Conservation (phyloP, 805 yeast species). For the Starmerella gropengiesseri region DNA sequence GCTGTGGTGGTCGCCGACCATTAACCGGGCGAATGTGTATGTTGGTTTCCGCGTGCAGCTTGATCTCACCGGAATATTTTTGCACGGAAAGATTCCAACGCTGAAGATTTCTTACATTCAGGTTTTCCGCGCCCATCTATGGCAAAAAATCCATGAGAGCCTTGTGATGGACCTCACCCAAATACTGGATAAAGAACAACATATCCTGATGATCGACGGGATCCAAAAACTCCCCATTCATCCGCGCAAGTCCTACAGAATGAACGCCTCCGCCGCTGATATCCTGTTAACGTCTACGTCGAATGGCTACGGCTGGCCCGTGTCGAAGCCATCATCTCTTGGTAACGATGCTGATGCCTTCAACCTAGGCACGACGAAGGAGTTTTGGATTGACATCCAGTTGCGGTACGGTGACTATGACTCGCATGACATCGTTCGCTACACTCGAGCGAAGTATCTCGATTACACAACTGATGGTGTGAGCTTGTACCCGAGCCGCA, state of each 20-base stretch:
- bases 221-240: slow-evolving; percentile 90
- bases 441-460: slow-evolving; percentile 81
- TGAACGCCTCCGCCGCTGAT: slow-evolving; percentile 95
- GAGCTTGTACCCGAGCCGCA: slow-evolving; percentile 81
- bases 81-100: slow-evolving; percentile 97
- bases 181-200: slow-evolving; percentile 77
- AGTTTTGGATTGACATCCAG: slow-evolving; percentile 93
- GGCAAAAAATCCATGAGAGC: slow-evolving; percentile 98
- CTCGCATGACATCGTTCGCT: slow-evolving; percentile 90
- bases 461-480: slow-evolving; percentile 85
- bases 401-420: slow-evolving; percentile 94
- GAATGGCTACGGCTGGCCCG: slow-evolving; percentile 46
- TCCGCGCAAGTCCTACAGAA: slow-evolving; percentile 92
- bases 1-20: slow-evolving; percentile 99
- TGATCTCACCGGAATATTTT: slow-evolving; percentile 90
- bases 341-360: slow-evolving; percentile 63
- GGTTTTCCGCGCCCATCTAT: slow-evolving; percentile 91
- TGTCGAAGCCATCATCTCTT: slow-evolving; percentile 62
- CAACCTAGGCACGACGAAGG: slow-evolving; percentile 45
- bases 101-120: slow-evolving; percentile 90
- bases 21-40: slow-evolving; percentile 93
- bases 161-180: slow-evolving; percentile 88
- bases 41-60: slow-evolving; percentile 95
- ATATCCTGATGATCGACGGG: slow-evolving; percentile 66
- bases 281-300: slow-evolving; percentile 45